Evolutionary conservation across 257 asterid species (phyloP).

Genomic region (Apocynum venetum): DNA sequence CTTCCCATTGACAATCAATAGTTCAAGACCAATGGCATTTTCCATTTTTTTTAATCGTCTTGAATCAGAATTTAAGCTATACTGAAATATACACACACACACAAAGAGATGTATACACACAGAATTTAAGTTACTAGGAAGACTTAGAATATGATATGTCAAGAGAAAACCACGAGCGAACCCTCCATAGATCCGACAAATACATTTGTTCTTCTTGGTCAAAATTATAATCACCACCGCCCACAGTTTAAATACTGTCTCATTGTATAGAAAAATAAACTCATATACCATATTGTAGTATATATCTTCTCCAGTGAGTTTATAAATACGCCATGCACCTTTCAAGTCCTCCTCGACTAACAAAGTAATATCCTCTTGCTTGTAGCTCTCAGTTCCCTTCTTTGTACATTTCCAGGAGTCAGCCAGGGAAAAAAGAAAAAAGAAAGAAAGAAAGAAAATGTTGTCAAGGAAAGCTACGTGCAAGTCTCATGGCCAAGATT

Average conservation of each 20-base stretch:
- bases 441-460: constrained; percentile 9
- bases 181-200: constrained; percentile 8
- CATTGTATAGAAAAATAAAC: neutral
- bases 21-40: neutral
- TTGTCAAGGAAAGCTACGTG: constrained; percentile 37
- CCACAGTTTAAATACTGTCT: constrained; percentile 4
- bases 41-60: too few relatives aligned
- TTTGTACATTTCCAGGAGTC: neutral
- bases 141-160: neutral
- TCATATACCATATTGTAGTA: neutral
- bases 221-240: constrained; percentile 22
- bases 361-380: neutral
- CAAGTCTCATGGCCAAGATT: constrained; percentile 34
- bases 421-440: too few relatives aligned
- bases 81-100: too few relatives aligned
- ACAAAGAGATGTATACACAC: too few relatives aligned
- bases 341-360: constrained; percentile 7
- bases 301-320: neutral
- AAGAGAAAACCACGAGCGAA: too few relatives aligned
- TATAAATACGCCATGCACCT: constrained; percentile 19
- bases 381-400: neutral
- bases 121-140: neutral
- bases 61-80: too few relatives aligned
- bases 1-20: neutral
- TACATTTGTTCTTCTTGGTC: constrained; percentile 16